Evolutionary conservation across 2,329 filamentous ascomycete species (phyloP).

Genomic region (Colletotrichum sp.): DNA sequence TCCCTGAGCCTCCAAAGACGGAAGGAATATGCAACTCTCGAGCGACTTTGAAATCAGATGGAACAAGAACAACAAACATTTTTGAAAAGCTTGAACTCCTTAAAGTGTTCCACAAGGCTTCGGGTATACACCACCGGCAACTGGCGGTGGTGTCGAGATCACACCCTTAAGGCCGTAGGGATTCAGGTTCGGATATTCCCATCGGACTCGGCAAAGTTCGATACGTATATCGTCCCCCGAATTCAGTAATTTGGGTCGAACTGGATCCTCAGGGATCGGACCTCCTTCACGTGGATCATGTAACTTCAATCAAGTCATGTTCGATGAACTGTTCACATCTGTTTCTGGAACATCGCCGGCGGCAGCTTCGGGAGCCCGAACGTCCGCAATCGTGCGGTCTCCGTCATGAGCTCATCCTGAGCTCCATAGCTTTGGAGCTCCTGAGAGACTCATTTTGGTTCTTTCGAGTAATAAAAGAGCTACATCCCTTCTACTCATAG

Average conservation of each 20-base stretch:
- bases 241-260: slow-evolving; percentile 5
- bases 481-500: neutral
- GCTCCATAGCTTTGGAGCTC: neutral
- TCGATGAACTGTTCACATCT: neutral
- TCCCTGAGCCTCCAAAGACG: neutral
- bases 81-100: neutral
- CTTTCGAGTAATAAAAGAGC: neutral
- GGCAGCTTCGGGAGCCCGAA: neutral
- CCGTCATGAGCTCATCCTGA: neutral
- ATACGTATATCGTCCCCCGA: neutral
- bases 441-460: neutral
- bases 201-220: neutral
- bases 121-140: neutral
- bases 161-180: slow-evolving; percentile 6
- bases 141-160: neutral
- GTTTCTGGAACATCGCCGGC: neutral
- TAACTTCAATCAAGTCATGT: neutral
- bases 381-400: neutral
- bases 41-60: neutral
- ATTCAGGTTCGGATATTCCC: neutral
- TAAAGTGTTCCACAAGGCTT: neutral
- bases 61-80: neutral
- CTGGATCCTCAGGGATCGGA: neutral
- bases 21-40: neutral
- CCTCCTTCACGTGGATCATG: neutral